A percentile compares a stretch with the other conserved stretches of the same genome.
These are phyloP conservation scores for Linum usitatissimum DNA, from an alignment of 345 rosid genomes.

Conservation along the genomic window DNA sequence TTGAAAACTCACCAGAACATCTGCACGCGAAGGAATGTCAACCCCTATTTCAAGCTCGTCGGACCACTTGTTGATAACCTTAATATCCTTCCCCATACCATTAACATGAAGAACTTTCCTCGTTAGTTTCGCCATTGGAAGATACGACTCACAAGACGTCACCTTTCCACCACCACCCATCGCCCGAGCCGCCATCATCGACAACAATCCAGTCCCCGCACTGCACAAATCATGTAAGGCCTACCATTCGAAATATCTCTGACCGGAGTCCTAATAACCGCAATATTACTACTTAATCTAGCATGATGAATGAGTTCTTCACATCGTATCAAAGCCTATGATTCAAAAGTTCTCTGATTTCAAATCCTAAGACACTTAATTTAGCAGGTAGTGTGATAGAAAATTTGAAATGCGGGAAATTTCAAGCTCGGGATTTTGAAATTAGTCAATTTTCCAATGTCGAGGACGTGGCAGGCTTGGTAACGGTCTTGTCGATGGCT, in stretches of 20 bases:
- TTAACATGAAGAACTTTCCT: constrained; percentile 62
- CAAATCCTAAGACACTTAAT: too few relatives aligned
- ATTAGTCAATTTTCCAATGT: constrained; percentile 91
- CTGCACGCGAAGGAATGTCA: constrained; percentile 62
- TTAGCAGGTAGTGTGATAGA: too few relatives aligned
- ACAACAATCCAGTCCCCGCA: constrained; percentile 90
- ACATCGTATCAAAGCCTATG: too few relatives aligned
- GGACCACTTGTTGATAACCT: constrained; percentile 62
- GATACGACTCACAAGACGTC: constrained; percentile 87
- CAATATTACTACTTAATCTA: too few relatives aligned
- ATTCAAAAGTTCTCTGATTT: too few relatives aligned
- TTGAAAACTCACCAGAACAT: constrained; percentile 55
- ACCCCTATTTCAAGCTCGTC: constrained; percentile 60
- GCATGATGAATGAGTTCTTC: too few relatives aligned
- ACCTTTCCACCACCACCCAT: constrained; percentile 43
- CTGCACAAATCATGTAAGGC: constrained; percentile 20
- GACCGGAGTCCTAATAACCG: too few relatives aligned
- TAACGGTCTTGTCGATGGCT: constrained; percentile 50
- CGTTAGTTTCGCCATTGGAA: constrained; percentile 91
- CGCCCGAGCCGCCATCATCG: constrained; percentile 88
- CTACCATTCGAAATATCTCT: too few relatives aligned
- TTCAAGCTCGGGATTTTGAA: too few relatives aligned
- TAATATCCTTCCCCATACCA: constrained; percentile 46
- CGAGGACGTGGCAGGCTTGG: constrained; percentile 71
- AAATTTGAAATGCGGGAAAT: too few relatives aligned